These are phyloP conservation scores for Crucihimalaya himalaica DNA, from an alignment of 345 rosid species.

Conservation along the genomic window DNA sequence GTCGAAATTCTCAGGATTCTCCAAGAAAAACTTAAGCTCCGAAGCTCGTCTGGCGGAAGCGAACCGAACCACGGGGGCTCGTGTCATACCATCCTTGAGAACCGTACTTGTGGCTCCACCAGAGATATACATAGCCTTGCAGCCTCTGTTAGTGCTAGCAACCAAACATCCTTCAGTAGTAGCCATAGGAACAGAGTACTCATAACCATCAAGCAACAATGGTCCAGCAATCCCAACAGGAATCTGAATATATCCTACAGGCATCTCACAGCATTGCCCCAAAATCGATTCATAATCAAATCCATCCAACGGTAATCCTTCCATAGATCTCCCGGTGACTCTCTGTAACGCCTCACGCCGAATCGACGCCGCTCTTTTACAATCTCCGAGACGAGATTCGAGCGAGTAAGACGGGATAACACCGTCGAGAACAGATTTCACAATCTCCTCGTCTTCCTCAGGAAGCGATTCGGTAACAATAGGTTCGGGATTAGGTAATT, in stretches of 20 bases:
- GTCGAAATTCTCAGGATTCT: constrained; percentile 65
- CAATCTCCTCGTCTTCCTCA: constrained; percentile 66
- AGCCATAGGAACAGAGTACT: constrained; percentile 90
- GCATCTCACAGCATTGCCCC: constrained; percentile 99
- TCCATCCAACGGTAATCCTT: constrained; percentile 79
- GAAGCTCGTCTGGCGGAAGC: constrained; percentile 61
- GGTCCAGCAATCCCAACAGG: constrained; percentile 98
- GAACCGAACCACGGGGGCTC: constrained; percentile 84
- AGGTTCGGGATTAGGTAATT: constrained; percentile 39
- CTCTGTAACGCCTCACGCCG: constrained; percentile 85
- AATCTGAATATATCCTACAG: constrained; percentile 87
- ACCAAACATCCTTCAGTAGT: constrained; percentile 96
- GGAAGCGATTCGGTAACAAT: constrained; percentile 46
- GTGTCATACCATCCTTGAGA: constrained; percentile 75
- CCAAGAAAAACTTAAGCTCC: constrained; percentile 77
- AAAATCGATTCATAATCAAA: constrained; percentile 80
- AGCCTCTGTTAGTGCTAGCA: constrained; percentile 93
- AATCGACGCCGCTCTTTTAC: constrained; percentile 66
- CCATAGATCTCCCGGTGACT: constrained; percentile 65
- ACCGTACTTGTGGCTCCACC: constrained; percentile 73
- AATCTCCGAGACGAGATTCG: constrained; percentile 80
- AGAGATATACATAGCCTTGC: constrained; percentile 72
- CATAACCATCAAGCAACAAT: constrained; percentile 73
- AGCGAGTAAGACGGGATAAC: constrained; percentile 65
- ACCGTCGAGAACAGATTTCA: constrained; percentile 60